Evolutionary conservation across 2,329 filamentous ascomycete genomes (phyloP), one percentile per base, ranked within the genome.

Genomic region (Exophiala dermatitidis): DNA sequence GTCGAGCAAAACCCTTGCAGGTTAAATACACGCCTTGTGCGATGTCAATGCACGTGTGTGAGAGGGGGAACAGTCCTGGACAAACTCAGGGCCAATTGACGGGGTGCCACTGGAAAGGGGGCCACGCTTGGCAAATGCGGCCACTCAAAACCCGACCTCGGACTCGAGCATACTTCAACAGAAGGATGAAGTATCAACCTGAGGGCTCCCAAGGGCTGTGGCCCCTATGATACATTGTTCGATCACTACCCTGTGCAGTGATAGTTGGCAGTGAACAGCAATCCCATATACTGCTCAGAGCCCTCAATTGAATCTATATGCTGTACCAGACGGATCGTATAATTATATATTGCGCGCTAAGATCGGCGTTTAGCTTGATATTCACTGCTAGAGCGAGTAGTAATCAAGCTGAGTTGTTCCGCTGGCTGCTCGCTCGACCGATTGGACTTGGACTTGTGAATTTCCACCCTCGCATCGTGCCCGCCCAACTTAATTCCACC

Each of bases 381-480:
- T 19, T 19, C 19, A 19, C 19, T 19, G 19, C 19, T 19, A 19
- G 19, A 19, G 19, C 19, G 19, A 19, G 19, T 19, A 19, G 19
- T 19, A 19, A 19, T 19, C 19, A 19, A 41, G 38, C 38, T 41
- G 12, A 41, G 6, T 41, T 41, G 38, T 41, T 38, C 9, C 36
- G 36, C 36, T 38, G 9, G 36, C 36, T 10, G 44, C 32, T 30
- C 28, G 44, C 28, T 33, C 44, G 51, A 45, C 51, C 37, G 19
- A 19, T 38, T 8, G 7, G 19, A 8, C 19, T 38, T 12, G 19
- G 9, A 8, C 9, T 38, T 38, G 10, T 38, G 36, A 38, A n/a
- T 38, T 38, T 54, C 42, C 48, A 51, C 37, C 33, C 36, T 19
- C 43, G 44, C 42, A 43, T 46, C 49, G 40, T 9, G 9, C 38